Percentiles rank a stretch among this genome's conserved stretches.
phyloP scores from a whole-genome alignment of 2,329 filamentous ascomycete genomes.

The Aspergillus uvarum region DNA sequence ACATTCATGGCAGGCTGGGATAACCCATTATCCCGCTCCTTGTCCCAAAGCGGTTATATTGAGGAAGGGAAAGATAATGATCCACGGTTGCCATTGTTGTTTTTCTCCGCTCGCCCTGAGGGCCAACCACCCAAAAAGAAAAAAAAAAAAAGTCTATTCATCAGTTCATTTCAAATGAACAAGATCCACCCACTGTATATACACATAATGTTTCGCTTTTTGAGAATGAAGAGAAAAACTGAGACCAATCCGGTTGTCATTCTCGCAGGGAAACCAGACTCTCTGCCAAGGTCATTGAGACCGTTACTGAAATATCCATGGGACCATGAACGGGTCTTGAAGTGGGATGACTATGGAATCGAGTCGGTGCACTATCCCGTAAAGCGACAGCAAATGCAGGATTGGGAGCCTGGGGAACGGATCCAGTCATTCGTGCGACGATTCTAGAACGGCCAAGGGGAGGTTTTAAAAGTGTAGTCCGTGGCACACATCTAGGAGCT shows the following conservation, averaged over 20 bases:
- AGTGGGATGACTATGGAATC: neutral
- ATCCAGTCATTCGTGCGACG: neutral
- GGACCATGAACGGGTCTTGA: neutral
- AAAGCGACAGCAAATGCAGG: neutral
- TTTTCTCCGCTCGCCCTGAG: slow-evolving; percentile 1
- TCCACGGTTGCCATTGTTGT: slow-evolving; percentile 22
- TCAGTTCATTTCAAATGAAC: slow-evolving; percentile 12
- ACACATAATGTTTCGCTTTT: neutral
- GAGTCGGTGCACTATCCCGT: neutral
- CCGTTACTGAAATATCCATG: neutral
- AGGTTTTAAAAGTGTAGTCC: too few relatives aligned
- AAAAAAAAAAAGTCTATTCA: slow-evolving; percentile 1
- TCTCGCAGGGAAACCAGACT: neutral
- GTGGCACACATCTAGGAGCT: slow-evolving; percentile 22
- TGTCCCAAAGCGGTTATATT: slow-evolving; percentile 26
- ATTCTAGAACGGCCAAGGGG: neutral
- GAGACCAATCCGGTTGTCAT: neutral
- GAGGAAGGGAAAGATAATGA: slow-evolving; percentile 21
- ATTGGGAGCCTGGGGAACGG: neutral
- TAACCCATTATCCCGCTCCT: neutral
- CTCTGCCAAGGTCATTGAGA: neutral
- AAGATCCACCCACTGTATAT: slow-evolving; percentile 1
- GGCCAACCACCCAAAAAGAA: slow-evolving; percentile 1
- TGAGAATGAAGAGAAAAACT: neutral
- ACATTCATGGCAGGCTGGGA: neutral